Base-by-base conservation (phyloP, 2,329 filamentous ascomycete genomes). In the Colletotrichum truncatum region DNA sequence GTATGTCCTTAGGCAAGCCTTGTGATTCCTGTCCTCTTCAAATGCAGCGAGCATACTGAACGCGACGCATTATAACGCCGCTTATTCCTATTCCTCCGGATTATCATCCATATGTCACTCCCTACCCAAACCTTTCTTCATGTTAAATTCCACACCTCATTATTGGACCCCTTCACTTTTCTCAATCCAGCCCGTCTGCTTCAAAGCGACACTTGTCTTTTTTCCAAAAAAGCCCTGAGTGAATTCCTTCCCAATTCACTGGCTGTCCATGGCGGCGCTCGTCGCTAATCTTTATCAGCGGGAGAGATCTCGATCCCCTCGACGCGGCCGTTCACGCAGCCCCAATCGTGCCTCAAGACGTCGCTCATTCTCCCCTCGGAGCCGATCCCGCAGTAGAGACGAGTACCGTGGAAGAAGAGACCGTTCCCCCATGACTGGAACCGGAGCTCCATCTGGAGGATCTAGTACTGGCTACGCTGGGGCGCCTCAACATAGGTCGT, bases 341-440 rank as follows among this genome's bases (percentile, higher is more conserved):
- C 93, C 91, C 73, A 88, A 89, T 76, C 89, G 86, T 68, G 84
- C 85, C 68, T 81, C 87, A 75, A 88, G 86, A 75, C 91, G 92
- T 75, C 90, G 92, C 72, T 94, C 92, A 55, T 94, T 92, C 77
- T 93, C 91, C 66, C 91, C 91, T 68, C 90, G 91, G 74, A 92
- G 89, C 82, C 90, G 92, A 78, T 94, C 92, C 78, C 87, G 88
- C 74, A 94, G 91, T 79, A 87, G 89, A 80, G 90, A 92, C 84
- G 90, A 93, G 72, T 92, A 92, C 77, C 91, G 92, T 76, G 89
- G 90, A 79, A 86, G 84, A 75, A 90, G 77, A 87, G 91, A 86
- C 79, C 92, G 93, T 78, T 96, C 92, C 80, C 94, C 93, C 82
- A 94, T 97, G 90, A 92, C 90, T 84, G 90, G 85, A 77, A 85